These are phyloP conservation scores for Botrytis galanthina DNA, from an alignment of 2,329 filamentous ascomycete species.

Conservation along the genomic window DNA sequence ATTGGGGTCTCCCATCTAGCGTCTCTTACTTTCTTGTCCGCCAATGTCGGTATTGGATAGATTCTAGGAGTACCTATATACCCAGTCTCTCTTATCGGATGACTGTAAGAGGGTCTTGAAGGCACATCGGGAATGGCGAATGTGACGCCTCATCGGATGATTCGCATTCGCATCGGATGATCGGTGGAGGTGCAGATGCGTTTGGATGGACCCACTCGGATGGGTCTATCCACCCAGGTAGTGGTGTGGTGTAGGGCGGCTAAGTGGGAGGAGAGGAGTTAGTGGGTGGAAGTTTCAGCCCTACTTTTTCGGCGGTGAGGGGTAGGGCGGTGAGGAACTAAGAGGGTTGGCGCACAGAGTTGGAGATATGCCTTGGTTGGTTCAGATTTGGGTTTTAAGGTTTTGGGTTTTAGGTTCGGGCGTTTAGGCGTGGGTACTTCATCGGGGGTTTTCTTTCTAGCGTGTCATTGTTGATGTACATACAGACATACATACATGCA, in stretches of 20 bases:
- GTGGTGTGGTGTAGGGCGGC: not conserved
- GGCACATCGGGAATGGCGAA: not conserved
- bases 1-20: not conserved
- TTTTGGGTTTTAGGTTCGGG: not conserved
- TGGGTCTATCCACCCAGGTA: not conserved
- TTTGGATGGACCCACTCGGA: not conserved
- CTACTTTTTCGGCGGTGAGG: not conserved
- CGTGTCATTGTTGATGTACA: not conserved
- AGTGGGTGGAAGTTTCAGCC: not conserved
- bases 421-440: not conserved
- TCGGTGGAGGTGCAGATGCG: not conserved
- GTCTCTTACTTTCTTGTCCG: not conserved
- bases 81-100: not conserved
- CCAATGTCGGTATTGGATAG: not conserved
- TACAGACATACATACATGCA: not conserved
- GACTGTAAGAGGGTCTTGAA: not conserved
- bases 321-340: not conserved
- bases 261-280: not conserved
- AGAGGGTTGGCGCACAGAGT: not conserved
- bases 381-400: not conserved
- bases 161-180: conserved; percentile 1
- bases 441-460: not conserved
- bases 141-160: not conserved
- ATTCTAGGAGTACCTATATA: not conserved
- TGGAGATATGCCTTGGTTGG: not conserved